Base-by-base conservation (phyloP, 352 stramenopile species). In the Plasmopara muralis region DNA sequence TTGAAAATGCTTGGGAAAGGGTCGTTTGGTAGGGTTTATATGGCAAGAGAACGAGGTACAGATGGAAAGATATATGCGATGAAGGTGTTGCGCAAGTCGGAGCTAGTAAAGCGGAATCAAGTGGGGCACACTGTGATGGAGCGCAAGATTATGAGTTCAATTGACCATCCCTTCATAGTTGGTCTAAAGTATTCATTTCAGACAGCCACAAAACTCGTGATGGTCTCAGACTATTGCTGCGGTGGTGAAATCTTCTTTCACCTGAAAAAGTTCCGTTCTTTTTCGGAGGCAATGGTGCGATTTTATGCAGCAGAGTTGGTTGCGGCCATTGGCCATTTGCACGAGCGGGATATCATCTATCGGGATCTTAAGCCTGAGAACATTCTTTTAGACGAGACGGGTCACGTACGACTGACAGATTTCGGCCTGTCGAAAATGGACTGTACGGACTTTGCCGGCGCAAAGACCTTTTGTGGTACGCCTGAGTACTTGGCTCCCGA, bases 1-100 rank as follows among this genome's bases (percentile, higher is more conserved):
- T 82, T 99, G 29, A 97, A 98, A 68, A 96, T 98, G 70, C 94
- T 98, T 60, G 95, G 95, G 37, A 98, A 98, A 61, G 95, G 95
- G 29, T 98, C 83, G 6, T 98, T 98, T 69, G 93, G 93, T 62
- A 98, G 98, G 63, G 96, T 99, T 29, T 99, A 98, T 68, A 87
- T 99, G 46, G 96, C 98, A 6, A 79, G 85, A 47, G 89, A 97
- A 58, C 89, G 91, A 33, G 53, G 55, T 6, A 67, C 64, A 4
- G 65, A 70, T n/a, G 70, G 67, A 10, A 77, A 88, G 49, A 86
- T 93, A 38, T 60, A 87, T 39, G 84, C 84, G n/a, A 95, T 95
- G 83, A 95, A 95, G 52, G 83, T 95, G 20, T 60, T 95, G 30
- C 77, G 85, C 31, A 95, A 95, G 59, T 74, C 76, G 42, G 82